Conservation (phyloP, 208 protist genomes). For the Spironucleus salmonicida region DNA sequence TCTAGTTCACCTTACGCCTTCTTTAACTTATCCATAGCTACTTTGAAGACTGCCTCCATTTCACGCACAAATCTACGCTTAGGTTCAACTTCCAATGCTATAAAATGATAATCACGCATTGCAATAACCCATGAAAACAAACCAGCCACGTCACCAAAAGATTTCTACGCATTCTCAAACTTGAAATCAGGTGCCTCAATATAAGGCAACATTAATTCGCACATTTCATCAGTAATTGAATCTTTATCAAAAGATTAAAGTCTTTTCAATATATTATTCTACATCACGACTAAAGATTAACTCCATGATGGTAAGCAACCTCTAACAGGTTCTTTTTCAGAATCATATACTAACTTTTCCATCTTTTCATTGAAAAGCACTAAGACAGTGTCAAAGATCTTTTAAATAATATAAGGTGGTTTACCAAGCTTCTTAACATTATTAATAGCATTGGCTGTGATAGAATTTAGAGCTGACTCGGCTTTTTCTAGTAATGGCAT, state of each 20-base stretch:
- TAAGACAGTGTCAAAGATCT: slow-evolving; percentile 87
- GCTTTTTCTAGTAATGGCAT: slow-evolving; percentile 71
- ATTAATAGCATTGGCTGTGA: slow-evolving; percentile 67
- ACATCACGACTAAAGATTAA: slow-evolving; percentile 46
- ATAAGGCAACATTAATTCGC: slow-evolving; percentile 86
- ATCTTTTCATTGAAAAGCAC: slow-evolving; percentile 52
- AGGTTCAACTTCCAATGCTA: slow-evolving; percentile 78
- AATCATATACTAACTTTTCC: slow-evolving; percentile 26
- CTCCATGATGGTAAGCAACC: slow-evolving; percentile 43
- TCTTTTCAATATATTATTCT: slow-evolving; percentile 48
- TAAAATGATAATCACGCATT: slow-evolving; percentile 86
- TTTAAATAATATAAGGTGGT: slow-evolving; percentile 79
- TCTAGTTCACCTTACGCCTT: slow-evolving; percentile 71
- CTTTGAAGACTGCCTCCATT: slow-evolving; percentile 41
- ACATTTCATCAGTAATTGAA: slow-evolving; percentile 88
- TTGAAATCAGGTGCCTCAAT: slow-evolving; percentile 78
- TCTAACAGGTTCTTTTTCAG: slow-evolving; percentile 42
- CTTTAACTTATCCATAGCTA: slow-evolving; percentile 54
- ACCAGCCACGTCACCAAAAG: slow-evolving; percentile 52
- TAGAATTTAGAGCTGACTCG: slow-evolving; percentile 72
- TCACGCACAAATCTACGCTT: slow-evolving; percentile 62
- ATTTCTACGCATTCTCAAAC: slow-evolving; percentile 60
- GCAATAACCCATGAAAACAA: slow-evolving; percentile 79
- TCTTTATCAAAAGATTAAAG: slow-evolving; percentile 58
- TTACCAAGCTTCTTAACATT: slow-evolving; percentile 72